Conservation (phyloP, 1,284 basidiomycete genomes). For the Ceratobasidium papillatum region DNA sequence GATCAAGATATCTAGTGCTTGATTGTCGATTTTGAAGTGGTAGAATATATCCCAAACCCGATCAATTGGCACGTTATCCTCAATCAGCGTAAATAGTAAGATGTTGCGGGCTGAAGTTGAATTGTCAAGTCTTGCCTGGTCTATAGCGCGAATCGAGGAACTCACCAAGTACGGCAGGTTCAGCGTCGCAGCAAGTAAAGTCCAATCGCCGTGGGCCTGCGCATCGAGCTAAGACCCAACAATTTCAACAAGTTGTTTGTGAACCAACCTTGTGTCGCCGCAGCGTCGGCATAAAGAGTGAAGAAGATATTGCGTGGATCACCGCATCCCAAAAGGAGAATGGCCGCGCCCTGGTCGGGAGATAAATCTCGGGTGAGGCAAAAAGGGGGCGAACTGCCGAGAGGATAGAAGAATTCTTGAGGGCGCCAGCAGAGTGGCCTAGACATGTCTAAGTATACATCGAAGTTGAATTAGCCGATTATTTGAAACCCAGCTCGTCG, state of each 20-base stretch:
- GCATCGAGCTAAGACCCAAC: not conserved
- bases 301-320: conserved; percentile 65
- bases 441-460: conserved; percentile 3
- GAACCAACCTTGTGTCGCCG: not conserved
- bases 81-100: conserved; percentile 53
- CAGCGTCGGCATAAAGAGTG: conserved; percentile 60
- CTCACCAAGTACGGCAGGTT: not conserved
- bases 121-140: not conserved
- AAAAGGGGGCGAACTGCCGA: conserved; percentile 64
- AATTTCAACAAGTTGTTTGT: not conserved
- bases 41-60: too few species aligned
- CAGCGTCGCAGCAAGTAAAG: conserved; percentile 13
- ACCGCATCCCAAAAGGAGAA: conserved; percentile 67
- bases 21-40: conserved; percentile 59
- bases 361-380: conserved; percentile 57
- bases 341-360: conserved; percentile 47
- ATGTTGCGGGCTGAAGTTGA: conserved; percentile 56
- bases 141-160: not conserved
- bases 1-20: conserved; percentile 55
- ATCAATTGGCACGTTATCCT: conserved; percentile 49
- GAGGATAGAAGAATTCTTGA: conserved; percentile 48
- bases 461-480: too few species aligned
- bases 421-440: not conserved
- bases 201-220: not conserved
- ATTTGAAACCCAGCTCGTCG: too few species aligned